A percentile compares a stretch with the other conserved stretches of the same genome.
Conservation (phyloP, 805 yeast species). For the Lipomyces mesembrius region DNA sequence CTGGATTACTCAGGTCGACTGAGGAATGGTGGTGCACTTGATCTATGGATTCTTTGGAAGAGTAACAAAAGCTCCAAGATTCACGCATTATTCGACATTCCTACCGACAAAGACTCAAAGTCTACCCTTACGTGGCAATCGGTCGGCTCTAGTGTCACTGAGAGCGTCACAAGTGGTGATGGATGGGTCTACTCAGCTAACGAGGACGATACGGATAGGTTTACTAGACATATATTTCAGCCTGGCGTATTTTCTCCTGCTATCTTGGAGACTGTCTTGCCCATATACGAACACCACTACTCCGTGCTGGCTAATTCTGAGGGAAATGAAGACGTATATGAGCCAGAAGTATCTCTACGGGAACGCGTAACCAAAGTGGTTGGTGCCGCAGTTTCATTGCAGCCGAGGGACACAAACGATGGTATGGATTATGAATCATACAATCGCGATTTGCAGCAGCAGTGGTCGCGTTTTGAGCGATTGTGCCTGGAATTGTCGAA, state of each 20-base stretch:
- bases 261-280: conserved; percentile 58
- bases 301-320: conserved; percentile 40
- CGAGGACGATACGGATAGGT: conserved; percentile 43
- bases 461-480: conserved; percentile 72
- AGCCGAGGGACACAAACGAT: conserved; percentile 13
- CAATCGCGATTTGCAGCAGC: conserved; percentile 50
- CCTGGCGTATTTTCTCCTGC: conserved; percentile 55
- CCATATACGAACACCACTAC: conserved; percentile 56
- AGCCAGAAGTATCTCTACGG: conserved; percentile 41
- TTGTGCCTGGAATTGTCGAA: conserved; percentile 73
- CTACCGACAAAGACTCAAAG: conserved; percentile 3
- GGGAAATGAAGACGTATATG: conserved; percentile 38
- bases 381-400: conserved; percentile 43
- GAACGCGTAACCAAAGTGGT: conserved; percentile 47
- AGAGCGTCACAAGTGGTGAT: neutral
- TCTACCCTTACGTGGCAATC: conserved; percentile 29
- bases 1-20: conserved; percentile 40
- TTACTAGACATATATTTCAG: conserved; percentile 54
- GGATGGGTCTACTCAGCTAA: conserved; percentile 39
- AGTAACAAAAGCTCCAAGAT: conserved; percentile 58
- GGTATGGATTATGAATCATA: conserved; percentile 46
- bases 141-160: conserved; percentile 16
- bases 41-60: conserved; percentile 61
- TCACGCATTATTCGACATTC: conserved; percentile 29
- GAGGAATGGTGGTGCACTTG: conserved; percentile 36